Conservation (phyloP, 169 alveolate species). For the Theileria annulata region DNA sequence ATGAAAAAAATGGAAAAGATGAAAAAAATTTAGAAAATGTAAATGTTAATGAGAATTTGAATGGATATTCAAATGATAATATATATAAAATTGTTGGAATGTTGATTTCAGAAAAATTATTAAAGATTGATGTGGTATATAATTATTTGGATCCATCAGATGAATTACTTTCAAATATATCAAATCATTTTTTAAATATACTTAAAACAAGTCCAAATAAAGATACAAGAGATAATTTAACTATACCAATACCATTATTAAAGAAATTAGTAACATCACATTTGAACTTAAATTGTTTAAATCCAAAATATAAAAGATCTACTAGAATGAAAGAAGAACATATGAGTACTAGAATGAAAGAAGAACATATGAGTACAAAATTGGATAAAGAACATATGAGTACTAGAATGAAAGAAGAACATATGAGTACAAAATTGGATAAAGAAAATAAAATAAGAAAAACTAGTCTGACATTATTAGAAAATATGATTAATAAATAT, state of each 20-base stretch:
- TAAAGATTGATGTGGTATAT: conserved; percentile 19
- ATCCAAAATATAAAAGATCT: not conserved
- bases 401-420: too few species aligned
- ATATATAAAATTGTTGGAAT: conserved; percentile 6
- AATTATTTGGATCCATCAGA: conserved; percentile 47
- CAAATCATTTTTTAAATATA: conserved; percentile 19
- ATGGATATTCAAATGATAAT: too few species aligned
- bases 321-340: not conserved
- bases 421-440: too few species aligned
- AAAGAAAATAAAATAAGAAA: too few species aligned
- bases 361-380: too few species aligned
- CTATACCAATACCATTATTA: not conserved
- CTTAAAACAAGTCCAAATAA: conserved; percentile 14
- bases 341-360: not conserved
- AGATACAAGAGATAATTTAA: not conserved
- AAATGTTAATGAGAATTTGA: too few species aligned
- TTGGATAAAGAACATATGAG: too few species aligned
- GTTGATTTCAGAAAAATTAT: conserved; percentile 10
- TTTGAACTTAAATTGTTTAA: too few species aligned
- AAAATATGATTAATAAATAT: not conserved
- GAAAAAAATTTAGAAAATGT: too few species aligned
- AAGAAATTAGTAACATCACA: too few species aligned
- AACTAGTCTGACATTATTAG: not conserved
- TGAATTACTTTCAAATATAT: conserved; percentile 3
- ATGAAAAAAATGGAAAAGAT: too few species aligned